Base-by-base conservation (phyloP, 2,329 filamentous ascomycete genomes). In the Davidsoniella eucalypti region DNA sequence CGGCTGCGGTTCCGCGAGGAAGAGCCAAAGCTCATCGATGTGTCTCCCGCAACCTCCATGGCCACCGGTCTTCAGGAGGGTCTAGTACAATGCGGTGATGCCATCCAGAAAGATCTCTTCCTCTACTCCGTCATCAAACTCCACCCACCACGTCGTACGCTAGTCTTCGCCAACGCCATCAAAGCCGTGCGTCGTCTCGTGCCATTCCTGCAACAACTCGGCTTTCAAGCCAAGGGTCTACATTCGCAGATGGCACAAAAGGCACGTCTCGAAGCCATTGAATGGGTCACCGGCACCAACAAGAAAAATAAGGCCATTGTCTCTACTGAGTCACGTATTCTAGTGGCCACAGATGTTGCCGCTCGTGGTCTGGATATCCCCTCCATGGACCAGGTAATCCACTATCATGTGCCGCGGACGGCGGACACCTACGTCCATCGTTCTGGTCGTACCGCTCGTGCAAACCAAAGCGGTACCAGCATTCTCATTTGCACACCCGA, bases 181-280 rank as follows among this genome's bases (percentile, higher is more conserved):
- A 85, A 84, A 48, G 84, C 90, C 2, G 90, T 94, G 47, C 82
- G 87, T 42, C 85, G 92, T 37, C 70, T 98, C 10, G 80, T 82
- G 0, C 86, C 90, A 0, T 76, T 95, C 60, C 74, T 98, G 1
- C 79, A 90, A 57, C 86, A 85, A 56, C 77, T 98, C 47, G 76
- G 82, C 55, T 71, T 95, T 7, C 79, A 82, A 2, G 83, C 81
- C 1, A 69, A 86, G 9, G 79, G 84, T 0, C 70, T 98, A 0
- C 92, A 98, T 65, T 95, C 87, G 0, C 84, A 87, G 56, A 96
- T 98, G 92, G 74, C 80, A 1, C 92, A 98, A 65, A 96, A 96
- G 64, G 88, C 92, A 2, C 87, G 92, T 42, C 72, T 95, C n/a
- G 80, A 90, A 38, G 90, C 87, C 1, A 76, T 98, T 2, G 92